Percentiles rank a stretch among this genome's conserved stretches.
phyloP scores from a whole-genome alignment of 495 filamentous ascomycete species.

The Lepraria neglecta region DNA sequence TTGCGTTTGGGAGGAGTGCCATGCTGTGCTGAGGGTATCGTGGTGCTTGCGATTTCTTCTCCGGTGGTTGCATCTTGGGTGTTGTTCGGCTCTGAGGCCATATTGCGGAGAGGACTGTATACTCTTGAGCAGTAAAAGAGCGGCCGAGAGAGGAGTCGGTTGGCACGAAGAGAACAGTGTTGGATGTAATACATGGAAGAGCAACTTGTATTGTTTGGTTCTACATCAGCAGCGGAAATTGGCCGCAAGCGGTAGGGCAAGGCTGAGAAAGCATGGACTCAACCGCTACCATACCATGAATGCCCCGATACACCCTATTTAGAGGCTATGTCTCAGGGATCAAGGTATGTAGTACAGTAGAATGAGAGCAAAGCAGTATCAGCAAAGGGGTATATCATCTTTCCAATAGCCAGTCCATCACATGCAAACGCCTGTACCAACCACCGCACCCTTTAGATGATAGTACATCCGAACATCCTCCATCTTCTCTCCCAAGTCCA shows the following conservation, averaged over 20 bases:
- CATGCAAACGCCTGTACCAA: neutral
- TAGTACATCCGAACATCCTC: slow-evolving; percentile 37
- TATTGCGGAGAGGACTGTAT: neutral
- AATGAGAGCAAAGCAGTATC: neutral
- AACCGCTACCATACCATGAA: too few species aligned
- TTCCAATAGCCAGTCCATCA: neutral
- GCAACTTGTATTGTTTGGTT: neutral
- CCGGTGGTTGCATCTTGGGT: slow-evolving; percentile 33
- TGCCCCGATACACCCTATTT: neutral
- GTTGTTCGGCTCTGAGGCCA: slow-evolving; percentile 8
- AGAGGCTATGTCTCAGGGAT: neutral
- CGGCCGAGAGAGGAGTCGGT: neutral
- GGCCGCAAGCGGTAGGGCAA: neutral
- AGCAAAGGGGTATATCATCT: neutral
- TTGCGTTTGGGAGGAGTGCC: slow-evolving; percentile 25
- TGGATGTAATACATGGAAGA: neutral
- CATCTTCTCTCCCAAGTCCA: slow-evolving; percentile 46
- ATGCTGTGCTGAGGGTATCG: slow-evolving; percentile 14
- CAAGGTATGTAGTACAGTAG: neutral
- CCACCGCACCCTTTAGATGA: slow-evolving; percentile 1
- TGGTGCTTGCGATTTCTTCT: slow-evolving; percentile 35
- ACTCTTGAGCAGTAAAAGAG: neutral
- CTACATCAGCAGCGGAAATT: slow-evolving; percentile 9
- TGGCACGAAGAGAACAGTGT: neutral
- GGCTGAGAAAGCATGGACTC: neutral